phyloP scores from a whole-genome alignment of 768 basidiomycete species.

The Trametes elegans region DNA sequence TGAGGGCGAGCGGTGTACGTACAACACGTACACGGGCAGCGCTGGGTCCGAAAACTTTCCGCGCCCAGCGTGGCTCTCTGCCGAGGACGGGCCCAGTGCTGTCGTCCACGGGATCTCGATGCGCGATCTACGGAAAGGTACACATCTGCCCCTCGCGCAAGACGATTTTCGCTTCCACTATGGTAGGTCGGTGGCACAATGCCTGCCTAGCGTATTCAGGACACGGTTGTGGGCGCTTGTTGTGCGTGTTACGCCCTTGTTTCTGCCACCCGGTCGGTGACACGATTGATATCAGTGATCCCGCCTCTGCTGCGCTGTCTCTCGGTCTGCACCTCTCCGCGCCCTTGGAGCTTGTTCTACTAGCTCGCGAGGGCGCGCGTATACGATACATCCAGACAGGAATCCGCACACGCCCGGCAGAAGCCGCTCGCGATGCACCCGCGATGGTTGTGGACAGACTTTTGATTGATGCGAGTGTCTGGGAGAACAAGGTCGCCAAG shows the following conservation, averaged over 20 bases:
- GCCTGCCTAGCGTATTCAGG: background rate
- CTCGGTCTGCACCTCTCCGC: background rate
- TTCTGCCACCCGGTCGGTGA: background rate
- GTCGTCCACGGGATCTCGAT: conserved; percentile 2
- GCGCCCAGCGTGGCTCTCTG: background rate
- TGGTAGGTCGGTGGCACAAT: conserved; percentile 3
- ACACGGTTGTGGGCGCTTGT: background rate
- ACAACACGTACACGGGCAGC: background rate
- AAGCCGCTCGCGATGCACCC: conserved; percentile 1
- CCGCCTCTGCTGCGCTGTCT: background rate
- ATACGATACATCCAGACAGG: background rate
- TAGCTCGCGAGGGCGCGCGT: background rate
- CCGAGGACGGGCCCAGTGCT: background rate
- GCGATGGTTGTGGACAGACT: background rate
- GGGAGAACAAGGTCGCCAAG: conserved; percentile 6
- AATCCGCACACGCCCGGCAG: background rate
- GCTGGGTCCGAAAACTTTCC: background rate
- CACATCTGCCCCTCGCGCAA: background rate
- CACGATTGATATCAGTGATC: conserved; percentile 3
- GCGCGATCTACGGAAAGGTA: conserved; percentile 4
- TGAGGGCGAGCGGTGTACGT: conserved; percentile 1
- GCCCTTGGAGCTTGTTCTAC: conserved; percentile 5
- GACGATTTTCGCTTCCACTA: conserved; percentile 9
- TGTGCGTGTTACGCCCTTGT: background rate
- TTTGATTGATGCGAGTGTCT: conserved; percentile 10